Evolutionary conservation across 768 basidiomycete species (phyloP), one percentile per base, ranked within the genome.

Genomic region (Boletus pseudo-olivaceus): DNA sequence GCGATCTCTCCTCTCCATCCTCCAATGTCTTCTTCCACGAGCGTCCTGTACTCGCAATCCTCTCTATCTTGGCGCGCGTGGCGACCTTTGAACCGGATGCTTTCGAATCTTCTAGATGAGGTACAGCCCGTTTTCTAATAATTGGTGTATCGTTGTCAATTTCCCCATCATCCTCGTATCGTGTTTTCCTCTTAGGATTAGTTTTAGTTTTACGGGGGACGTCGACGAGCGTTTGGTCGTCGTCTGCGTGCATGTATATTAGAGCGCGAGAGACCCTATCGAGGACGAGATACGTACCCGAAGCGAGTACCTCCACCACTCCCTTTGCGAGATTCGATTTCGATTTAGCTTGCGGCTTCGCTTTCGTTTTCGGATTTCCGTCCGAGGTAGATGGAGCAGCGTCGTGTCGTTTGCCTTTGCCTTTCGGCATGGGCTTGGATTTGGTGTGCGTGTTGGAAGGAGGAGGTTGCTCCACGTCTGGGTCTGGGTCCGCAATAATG

Each of bases 151-250:
- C 51, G 4, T 55, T 51, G 42, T 54, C 54, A 10, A 34, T 49
- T 33, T 55, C 49, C 7, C 3, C 29, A 26, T 42, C 54, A 10
- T 49, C 45, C 12, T 57, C 53, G 9, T 47, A 5, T 23, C 27
- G 56, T 23, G 23, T 26, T 4, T 29, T 53, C 14, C 26, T 14
- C 41, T 35, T 52, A 1, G 42, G 5, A 5, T 39, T 56, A 8
- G 51, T n/a, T 42, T 52, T 56, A 10, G 46, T 14, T 54, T 59
- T 60, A 8, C 12, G 61, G 1, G 56, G 65, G 10, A 54, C 57
- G 9, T 69, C 67, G 11, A 67, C 65, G 1, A 69, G 63, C 2
- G 60, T 65, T 38, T 27, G 49, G 9, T 71, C 69, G 32, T 69
- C 69, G 39, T 69, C 68, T 69, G 30, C n/a, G 50, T 47, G 56